Evolutionary conservation across 495 filamentous ascomycete genomes (phyloP), one percentile per base, ranked within the genome.

Genomic region (Daldinia grandis): DNA sequence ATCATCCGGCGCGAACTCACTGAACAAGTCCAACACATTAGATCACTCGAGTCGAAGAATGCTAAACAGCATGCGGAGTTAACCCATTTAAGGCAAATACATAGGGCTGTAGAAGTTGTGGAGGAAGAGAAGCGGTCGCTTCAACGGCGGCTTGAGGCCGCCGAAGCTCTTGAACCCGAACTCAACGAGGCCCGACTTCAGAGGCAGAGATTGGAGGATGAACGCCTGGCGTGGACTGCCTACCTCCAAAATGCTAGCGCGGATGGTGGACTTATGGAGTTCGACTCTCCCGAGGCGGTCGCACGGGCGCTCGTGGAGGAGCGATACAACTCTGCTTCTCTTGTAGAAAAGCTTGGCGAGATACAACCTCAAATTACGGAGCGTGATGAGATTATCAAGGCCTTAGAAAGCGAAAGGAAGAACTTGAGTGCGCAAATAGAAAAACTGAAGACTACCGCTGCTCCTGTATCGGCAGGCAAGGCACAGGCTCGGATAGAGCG

Each of bases 81-180:
- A 5, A 92, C 91, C 57, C 89, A 92, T 64, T 84, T 95, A 42
- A 88, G 93, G 15, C 90, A 93, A 74, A 76, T 89, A 19, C 89
- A 92, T 72, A 94, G 92, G 77, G 92, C 90, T 37, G 89, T 97
- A 4, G 93, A 97, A 68, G 86, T 98, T n/a, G 90, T 98, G 0
- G 94, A 98, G 72, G 95, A 99, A 75, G 93, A 99, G 81, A 98
- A 98, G 82, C 86, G 91, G 66, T 87, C 88, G 0, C 81, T 99
- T 58, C 90, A 97, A 76, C 87, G 87, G 55, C 91, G 88, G 70
- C 70, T 99, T 28, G 87, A 91, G 65, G 80, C 91, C 27, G 90
- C 95, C 83, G 88, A 92, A 65, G 86, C 88, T 24, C 72, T 98
- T 12, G 87, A 92, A 62, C 83, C 87, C 17, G 90, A 97, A 72